Conservation (phyloP, 108 stramenopile genomes). For the Mayamaea pseudoterrestris region DNA sequence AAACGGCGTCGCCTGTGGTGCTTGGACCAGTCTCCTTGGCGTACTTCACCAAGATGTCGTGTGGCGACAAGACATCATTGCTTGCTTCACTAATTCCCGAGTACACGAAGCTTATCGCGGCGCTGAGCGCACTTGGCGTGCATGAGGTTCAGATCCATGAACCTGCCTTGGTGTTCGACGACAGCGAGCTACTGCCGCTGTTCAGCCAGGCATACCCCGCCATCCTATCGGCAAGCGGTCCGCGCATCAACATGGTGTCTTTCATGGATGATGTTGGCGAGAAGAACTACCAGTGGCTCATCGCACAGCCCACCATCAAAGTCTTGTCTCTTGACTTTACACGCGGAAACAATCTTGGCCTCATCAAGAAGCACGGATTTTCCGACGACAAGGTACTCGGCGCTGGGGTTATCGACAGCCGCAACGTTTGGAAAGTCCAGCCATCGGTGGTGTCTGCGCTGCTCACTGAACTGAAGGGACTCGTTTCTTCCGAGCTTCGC, state of each 20-base stretch:
- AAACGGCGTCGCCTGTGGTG: slow-evolving; percentile 28
- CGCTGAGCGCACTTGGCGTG: slow-evolving; percentile 30
- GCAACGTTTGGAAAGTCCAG: slow-evolving; percentile 38
- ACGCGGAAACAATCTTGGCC: slow-evolving; percentile 26
- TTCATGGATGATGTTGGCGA: slow-evolving; percentile 49
- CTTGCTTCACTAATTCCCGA: slow-evolving; percentile 19
- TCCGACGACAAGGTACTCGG: slow-evolving; percentile 31
- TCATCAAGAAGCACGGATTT: slow-evolving; percentile 29
- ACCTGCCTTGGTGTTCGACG: slow-evolving; percentile 36
- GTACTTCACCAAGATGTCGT: slow-evolving; percentile 17
- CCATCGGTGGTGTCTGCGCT: slow-evolving; percentile 8
- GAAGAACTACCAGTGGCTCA: slow-evolving; percentile 38
- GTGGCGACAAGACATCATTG: slow-evolving; percentile 8
- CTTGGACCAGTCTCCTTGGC: slow-evolving; percentile 45
- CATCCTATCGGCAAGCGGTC: slow-evolving; percentile 7
- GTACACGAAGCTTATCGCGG: slow-evolving; percentile 18
- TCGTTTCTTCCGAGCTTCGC: slow-evolving; percentile 3
- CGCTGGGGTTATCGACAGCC: slow-evolving; percentile 38
- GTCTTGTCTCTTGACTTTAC: slow-evolving; percentile 47
- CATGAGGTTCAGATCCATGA: slow-evolving; percentile 55
- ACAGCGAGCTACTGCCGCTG: slow-evolving; percentile 7
- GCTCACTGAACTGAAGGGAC: slow-evolving; percentile 1
- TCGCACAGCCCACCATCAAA: slow-evolving; percentile 12
- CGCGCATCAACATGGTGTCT: slow-evolving; percentile 32
- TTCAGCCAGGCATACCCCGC: slow-evolving; percentile 14